phyloP scores from a whole-genome alignment of 257 asterid genomes.

The Plectranthus barbatus region DNA sequence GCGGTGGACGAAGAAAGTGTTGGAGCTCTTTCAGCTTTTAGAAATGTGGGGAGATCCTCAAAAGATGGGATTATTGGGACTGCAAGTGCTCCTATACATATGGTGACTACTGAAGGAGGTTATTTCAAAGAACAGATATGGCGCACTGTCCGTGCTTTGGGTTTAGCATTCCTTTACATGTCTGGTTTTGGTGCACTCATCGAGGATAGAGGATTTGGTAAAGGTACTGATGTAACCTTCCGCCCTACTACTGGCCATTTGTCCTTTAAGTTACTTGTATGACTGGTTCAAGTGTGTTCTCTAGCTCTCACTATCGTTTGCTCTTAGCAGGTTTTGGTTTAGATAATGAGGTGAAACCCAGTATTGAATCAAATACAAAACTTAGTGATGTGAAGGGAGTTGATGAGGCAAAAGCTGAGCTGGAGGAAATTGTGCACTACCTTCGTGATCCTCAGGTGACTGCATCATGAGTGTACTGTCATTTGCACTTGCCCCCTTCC shows the following conservation, averaged over 20 bases:
- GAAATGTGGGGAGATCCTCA: constrained; percentile 61
- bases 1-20: constrained; percentile 43
- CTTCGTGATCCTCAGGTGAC: constrained; percentile 95
- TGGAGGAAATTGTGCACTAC: constrained; percentile 95
- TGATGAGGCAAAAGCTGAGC: constrained; percentile 91
- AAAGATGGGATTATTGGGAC: constrained; percentile 79
- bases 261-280: background rate
- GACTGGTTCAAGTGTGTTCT: background rate
- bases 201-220: constrained; percentile 87
- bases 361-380: constrained; percentile 69
- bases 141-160: constrained; percentile 84
- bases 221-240: constrained; percentile 40
- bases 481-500: background rate
- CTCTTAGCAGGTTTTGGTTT: constrained; percentile 62
- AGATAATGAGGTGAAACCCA: constrained; percentile 83
- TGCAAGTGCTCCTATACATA: constrained; percentile 79
- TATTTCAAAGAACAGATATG: constrained; percentile 83
- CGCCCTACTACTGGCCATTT: background rate
- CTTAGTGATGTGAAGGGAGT: constrained; percentile 93
- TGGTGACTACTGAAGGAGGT: constrained; percentile 72
- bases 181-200: constrained; percentile 81
- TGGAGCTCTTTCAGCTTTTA: constrained; percentile 62
- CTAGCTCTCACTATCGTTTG: constrained; percentile 1
- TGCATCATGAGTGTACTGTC: constrained; percentile 6
- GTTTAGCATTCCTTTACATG: constrained; percentile 61